phyloP scores from a whole-genome alignment of 345 rosid genomes.

The Abelmoschus esculentus region DNA sequence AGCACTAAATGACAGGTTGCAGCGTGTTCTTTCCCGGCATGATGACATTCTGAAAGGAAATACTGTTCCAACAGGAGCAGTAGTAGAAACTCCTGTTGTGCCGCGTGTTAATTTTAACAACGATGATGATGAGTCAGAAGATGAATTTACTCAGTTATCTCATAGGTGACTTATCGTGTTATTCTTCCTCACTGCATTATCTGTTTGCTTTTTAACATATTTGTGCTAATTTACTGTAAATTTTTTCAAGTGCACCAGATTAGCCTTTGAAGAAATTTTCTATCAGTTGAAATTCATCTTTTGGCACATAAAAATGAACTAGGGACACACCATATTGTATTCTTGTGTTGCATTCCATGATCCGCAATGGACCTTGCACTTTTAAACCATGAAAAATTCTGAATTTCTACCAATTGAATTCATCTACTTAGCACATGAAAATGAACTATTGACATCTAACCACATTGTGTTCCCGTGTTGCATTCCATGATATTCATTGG shows the following conservation, averaged over 20 bases:
- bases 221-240: not conserved
- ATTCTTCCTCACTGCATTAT: not conserved
- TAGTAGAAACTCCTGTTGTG: slow-evolving; percentile 30
- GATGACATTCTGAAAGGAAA: slow-evolving; percentile 73
- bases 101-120: slow-evolving; percentile 54
- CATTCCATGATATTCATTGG: not conserved
- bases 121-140: slow-evolving; percentile 81
- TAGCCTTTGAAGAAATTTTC: not conserved
- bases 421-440: not conserved
- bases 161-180: slow-evolving; percentile 39
- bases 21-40: slow-evolving; percentile 69
- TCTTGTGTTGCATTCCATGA: not conserved
- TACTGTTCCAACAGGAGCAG: slow-evolving; percentile 27
- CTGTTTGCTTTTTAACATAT: not conserved
- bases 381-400: not conserved
- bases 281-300: not conserved
- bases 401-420: not conserved
- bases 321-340: not conserved
- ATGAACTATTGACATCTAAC: not conserved
- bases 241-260: not conserved
- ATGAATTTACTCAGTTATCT: slow-evolving; percentile 76
- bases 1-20: slow-evolving; percentile 75
- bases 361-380: not conserved
- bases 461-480: not conserved
- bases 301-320: not conserved